Conservation (phyloP, 163 green algal genomes). For the Chlamydomonas reinhardtii region DNA sequence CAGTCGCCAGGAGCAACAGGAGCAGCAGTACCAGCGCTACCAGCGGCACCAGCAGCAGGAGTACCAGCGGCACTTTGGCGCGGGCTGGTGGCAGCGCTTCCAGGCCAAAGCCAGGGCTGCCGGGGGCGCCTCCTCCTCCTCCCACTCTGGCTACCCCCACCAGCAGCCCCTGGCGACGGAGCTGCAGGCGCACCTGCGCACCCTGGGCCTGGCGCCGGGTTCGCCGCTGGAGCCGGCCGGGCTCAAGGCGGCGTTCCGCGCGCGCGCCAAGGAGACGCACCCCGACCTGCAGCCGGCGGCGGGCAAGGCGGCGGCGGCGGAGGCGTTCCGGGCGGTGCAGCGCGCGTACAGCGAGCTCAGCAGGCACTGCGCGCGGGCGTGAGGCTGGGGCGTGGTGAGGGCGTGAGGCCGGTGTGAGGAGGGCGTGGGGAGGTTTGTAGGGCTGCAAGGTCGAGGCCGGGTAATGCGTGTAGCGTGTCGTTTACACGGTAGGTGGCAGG, state of each 20-base stretch:
- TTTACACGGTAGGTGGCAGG: too few relatives aligned
- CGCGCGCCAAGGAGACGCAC: slow-evolving; percentile 63
- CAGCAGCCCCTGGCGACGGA: background rate
- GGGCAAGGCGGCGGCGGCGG: slow-evolving; percentile 35
- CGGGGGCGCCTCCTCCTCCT: background rate
- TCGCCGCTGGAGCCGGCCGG: slow-evolving; percentile 36
- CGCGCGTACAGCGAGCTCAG: slow-evolving; percentile 33
- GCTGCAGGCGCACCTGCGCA: slow-evolving; percentile 53
- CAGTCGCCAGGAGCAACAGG: too few relatives aligned
- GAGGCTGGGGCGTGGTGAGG: background rate
- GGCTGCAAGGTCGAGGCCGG: too few relatives aligned
- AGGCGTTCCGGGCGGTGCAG: slow-evolving; percentile 49
- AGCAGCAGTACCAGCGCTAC: too few relatives aligned
- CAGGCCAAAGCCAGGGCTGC: background rate
- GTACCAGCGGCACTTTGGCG: background rate
- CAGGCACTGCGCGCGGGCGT: background rate
- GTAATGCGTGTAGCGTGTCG: too few relatives aligned
- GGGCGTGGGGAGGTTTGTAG: background rate
- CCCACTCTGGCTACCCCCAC: background rate
- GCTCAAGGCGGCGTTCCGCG: slow-evolving; percentile 68
- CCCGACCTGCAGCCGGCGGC: slow-evolving; percentile 65
- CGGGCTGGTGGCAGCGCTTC: slow-evolving; percentile 40
- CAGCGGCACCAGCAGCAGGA: too few relatives aligned
- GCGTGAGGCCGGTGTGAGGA: background rate
- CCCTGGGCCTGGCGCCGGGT: slow-evolving; percentile 61